phyloP scores from a whole-genome alignment of 257 asterid genomes.

The Petunia secreta region DNA sequence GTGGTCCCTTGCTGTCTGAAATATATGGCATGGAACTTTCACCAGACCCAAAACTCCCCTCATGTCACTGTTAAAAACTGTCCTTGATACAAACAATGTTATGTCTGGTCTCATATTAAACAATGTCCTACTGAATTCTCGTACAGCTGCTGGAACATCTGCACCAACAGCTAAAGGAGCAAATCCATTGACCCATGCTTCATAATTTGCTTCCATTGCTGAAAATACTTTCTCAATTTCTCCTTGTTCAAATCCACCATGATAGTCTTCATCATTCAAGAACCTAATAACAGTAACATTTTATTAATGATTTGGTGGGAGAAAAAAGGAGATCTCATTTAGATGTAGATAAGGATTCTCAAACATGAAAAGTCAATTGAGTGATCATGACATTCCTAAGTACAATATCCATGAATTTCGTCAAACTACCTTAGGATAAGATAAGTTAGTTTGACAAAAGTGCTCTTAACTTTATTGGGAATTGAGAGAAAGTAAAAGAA shows the following conservation, averaged over 20 bases:
- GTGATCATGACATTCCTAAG: conserved; percentile 12
- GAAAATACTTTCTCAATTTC: conserved; percentile 73
- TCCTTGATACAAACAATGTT: conserved; percentile 71
- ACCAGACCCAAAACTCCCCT: conserved; percentile 79
- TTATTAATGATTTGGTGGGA: not conserved
- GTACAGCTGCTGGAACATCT: conserved; percentile 89
- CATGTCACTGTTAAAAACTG: conserved; percentile 73
- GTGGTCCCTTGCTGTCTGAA: conserved; percentile 78
- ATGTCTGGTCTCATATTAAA: conserved; percentile 95
- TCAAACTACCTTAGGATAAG: conserved; percentile 17
- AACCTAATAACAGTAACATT: conserved; percentile 43
- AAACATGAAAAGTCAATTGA: conserved; percentile 5
- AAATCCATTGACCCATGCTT: conserved; percentile 90
- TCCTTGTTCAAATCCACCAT: conserved; percentile 81
- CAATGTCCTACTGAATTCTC: conserved; percentile 80
- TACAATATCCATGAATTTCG: conserved; percentile 16
- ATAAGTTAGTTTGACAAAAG: conserved; percentile 26
- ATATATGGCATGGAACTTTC: conserved; percentile 75
- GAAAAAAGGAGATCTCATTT: not conserved
- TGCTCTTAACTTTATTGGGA: conserved; percentile 23
- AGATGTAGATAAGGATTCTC: conserved; percentile 11
- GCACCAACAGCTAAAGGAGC: conserved; percentile 98
- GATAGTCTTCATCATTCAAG: conserved; percentile 73
- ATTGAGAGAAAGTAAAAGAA: not conserved
- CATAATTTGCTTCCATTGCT: conserved; percentile 89